Conservation (phyloP, 106 monocot species). For the Iris macrosiphon region DNA sequence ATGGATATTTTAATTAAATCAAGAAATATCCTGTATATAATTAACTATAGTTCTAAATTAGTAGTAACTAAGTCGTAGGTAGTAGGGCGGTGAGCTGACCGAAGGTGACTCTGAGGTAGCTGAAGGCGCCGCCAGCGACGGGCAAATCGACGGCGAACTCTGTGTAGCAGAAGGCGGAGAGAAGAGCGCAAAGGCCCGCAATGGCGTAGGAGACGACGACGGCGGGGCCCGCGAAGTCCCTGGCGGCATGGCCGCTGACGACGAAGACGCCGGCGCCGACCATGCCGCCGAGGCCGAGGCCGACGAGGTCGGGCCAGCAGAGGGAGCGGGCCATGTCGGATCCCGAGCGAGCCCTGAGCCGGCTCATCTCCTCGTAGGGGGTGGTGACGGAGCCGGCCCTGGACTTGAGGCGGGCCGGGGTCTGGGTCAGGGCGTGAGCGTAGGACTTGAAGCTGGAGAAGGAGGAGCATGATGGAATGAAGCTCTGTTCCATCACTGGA, state of each 20-base stretch:
- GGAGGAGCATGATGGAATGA: not conserved
- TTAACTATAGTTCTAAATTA: too few relatives aligned
- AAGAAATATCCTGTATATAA: too few relatives aligned
- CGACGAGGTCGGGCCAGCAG: constrained; percentile 76
- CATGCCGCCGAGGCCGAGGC: constrained; percentile 88
- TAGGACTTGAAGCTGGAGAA: constrained; percentile 56
- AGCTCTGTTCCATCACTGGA: too few relatives aligned
- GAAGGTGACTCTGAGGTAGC: constrained; percentile 89
- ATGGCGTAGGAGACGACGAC: constrained; percentile 86
- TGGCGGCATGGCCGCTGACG: constrained; percentile 62
- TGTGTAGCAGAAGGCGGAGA: constrained; percentile 97
- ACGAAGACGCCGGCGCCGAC: constrained; percentile 96
- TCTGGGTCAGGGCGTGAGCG: constrained; percentile 48
- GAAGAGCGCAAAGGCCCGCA: constrained; percentile 88
- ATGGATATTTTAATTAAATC: too few relatives aligned
- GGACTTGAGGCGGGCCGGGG: constrained; percentile 35
- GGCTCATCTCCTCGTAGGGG: constrained; percentile 74
- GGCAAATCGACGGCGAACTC: constrained; percentile 98
- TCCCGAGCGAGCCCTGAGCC: constrained; percentile 74
- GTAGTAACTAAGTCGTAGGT: too few relatives aligned
- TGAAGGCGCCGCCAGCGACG: constrained; percentile 94
- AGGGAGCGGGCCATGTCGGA: constrained; percentile 55
- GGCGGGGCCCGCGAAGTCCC: constrained; percentile 61
- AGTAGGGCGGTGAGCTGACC: too few relatives aligned
- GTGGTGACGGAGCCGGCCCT: constrained; percentile 63